phyloP scores from a whole-genome alignment of 345 rosid genomes.

The Syzygium oleosum region DNA sequence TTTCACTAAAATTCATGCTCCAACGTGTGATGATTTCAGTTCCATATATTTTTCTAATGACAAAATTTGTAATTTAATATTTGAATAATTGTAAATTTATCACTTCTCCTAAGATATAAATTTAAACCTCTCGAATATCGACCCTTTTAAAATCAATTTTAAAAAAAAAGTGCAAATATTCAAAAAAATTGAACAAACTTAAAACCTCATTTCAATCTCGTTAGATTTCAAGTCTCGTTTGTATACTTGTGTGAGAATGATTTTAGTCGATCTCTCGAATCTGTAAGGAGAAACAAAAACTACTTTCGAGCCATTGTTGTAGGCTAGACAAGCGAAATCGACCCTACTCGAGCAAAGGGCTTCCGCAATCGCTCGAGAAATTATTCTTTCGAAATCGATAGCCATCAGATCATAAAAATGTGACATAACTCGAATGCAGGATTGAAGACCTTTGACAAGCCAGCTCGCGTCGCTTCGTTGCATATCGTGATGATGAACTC shows the following conservation, averaged over 20 bases:
- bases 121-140: neutral
- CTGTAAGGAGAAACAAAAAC: neutral
- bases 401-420: no score
- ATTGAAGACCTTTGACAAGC: no score
- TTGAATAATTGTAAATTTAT: neutral
- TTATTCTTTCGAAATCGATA: no score
- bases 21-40: neutral
- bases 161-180: neutral
- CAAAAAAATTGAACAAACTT: neutral
- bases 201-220: neutral
- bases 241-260: neutral
- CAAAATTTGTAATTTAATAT: neutral
- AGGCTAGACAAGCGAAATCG: no score
- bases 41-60: neutral
- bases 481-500: no score
- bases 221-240: neutral
- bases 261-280: neutral
- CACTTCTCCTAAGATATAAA: neutral
- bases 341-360: no score
- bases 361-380: no score
- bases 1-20: neutral
- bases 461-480: no score
- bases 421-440: no score
- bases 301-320: no score
- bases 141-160: neutral